phyloP scores from a whole-genome alignment of 305 asterid species.

The Striga hermonthica region DNA sequence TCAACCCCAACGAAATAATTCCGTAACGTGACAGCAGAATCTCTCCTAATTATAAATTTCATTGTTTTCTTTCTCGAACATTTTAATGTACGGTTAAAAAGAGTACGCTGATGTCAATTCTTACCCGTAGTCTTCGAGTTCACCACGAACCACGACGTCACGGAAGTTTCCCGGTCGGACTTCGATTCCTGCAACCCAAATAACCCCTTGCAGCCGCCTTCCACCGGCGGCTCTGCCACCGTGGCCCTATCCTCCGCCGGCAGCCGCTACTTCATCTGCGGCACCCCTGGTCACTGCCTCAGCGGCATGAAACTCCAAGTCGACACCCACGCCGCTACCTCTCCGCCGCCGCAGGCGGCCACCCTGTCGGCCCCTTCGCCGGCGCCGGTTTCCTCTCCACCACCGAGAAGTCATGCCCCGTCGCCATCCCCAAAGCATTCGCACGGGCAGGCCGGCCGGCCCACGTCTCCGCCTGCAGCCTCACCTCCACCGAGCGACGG shows the following conservation, averaged over 20 bases:
- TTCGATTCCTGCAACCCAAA: constrained; percentile 6
- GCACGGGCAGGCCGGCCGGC: background rate
- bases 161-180: background rate
- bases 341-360: background rate
- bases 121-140: background rate
- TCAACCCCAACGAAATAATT: too few species aligned
- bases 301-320: constrained; percentile 2
- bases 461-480: background rate
- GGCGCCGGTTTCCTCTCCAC: background rate
- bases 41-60: too few species aligned
- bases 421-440: background rate
- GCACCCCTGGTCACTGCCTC: background rate
- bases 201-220: constrained; percentile 1
- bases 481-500: constrained; percentile 3
- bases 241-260: background rate
- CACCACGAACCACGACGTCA: background rate
- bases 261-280: constrained; percentile 7
- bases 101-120: too few species aligned
- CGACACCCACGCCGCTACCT: background rate
- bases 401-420: background rate
- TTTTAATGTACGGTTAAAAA: too few species aligned
- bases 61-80: too few species aligned
- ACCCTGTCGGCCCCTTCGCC: background rate
- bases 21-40: too few species aligned
- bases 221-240: background rate